phyloP scores from a whole-genome alignment of 306 rosid species.

The Dryas alaskensis region DNA sequence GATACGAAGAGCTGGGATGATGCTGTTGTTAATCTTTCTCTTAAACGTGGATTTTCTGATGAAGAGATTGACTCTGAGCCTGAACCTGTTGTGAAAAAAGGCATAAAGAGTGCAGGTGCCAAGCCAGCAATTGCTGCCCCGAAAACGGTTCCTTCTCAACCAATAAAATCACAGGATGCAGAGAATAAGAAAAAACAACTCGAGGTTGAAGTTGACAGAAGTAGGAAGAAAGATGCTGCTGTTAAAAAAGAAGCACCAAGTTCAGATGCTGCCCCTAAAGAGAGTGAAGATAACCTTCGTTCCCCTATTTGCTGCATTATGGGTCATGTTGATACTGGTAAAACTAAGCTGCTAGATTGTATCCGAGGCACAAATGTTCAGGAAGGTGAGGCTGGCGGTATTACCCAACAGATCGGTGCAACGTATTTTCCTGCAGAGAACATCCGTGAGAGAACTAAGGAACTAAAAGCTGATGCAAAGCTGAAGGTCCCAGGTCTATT shows the following conservation, averaged over 20 bases:
- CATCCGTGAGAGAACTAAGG: conserved; percentile 91
- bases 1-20: conserved; percentile 98
- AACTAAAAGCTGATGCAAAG: conserved; percentile 91
- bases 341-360: conserved; percentile 90
- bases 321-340: conserved; percentile 99
- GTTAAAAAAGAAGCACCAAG: conserved; percentile 27
- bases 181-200: conserved; percentile 36
- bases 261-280: conserved; percentile 40
- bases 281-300: conserved; percentile 70
- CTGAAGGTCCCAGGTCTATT: conserved; percentile 87
- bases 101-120: conserved; percentile 33
- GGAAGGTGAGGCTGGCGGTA: conserved; percentile 99
- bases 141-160: conserved; percentile 40
- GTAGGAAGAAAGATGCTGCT: conserved; percentile 30
- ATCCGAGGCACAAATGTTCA: conserved; percentile 95
- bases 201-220: conserved; percentile 40
- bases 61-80: conserved; percentile 84
- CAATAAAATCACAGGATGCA: conserved; percentile 34
- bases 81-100: conserved; percentile 45
- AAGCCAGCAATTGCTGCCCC: conserved; percentile 38
- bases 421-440: conserved; percentile 92
- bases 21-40: conserved; percentile 56
- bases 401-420: conserved; percentile 97
- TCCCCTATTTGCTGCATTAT: conserved; percentile 98
- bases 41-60: conserved; percentile 69